Evolutionary conservation across 164 flowering plant species (phyloP), one percentile per base, ranked within the genome.

Genomic region (grape (Vitis vinifera)): DNA sequence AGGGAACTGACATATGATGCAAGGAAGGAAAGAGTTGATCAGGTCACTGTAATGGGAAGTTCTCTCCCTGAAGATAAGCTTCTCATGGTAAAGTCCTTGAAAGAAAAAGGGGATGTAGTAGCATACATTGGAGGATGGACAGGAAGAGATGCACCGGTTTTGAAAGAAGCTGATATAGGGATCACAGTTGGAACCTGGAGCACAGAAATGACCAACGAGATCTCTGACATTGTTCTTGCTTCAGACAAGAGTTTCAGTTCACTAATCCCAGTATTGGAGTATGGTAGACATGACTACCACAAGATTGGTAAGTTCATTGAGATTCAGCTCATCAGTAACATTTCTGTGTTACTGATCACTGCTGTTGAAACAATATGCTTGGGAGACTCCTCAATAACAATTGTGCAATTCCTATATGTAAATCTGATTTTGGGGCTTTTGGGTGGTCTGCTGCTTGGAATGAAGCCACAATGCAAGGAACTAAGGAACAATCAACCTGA

Each of bases 141-240:
- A 48, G 61, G 60, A 58, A 53, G 16, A 37, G 80, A 76, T n/a
- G 37, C 51, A 68, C 74, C 69, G 49, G 66, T 74, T 48, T 64
- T 78, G 8, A 75, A 57, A 71, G 69, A 68, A 72, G 79, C 81
- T 10, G 75, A 80, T 60, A 37, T 78, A 50, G 79, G 79, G 59
- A 44, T 80, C 3, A 29, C 69, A 4, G 47, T 62, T 30, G 74
- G 62, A 13, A 52, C 51, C 16, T 14, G 23, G 65, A 37, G 72
- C 68, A 68, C 75, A 0, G 71, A 68, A 66, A 27, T 29, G 59
- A 75, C 72, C 7, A 66, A 31, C 64, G 70, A 68, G 59, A 55
- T 11, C 12, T 66, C 65, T 55, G 78, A 70, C 48, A 68, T 80
- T 12, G 0, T 12, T 14, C 19, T 70, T 23, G 27, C 27, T 23